phyloP scores from a whole-genome alignment of 495 filamentous ascomycete species.

The Massariosphaeria phaeospora region DNA sequence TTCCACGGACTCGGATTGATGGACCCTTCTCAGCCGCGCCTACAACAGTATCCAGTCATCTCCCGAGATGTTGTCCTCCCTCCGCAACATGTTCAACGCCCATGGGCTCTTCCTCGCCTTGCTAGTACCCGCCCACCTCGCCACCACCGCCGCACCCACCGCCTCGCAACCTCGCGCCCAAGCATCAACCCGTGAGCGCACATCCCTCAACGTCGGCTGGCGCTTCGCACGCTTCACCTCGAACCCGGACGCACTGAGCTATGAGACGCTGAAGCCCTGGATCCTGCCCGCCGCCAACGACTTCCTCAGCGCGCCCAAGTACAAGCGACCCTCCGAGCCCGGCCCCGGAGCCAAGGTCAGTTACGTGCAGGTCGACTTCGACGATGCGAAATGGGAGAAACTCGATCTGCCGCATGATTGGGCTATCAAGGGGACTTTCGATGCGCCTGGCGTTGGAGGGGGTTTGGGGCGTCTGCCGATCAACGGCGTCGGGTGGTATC shows the following conservation, averaged over 20 bases:
- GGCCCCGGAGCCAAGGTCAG: constrained; percentile 32
- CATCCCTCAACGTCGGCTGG: constrained; percentile 40
- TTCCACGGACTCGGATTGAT: not conserved
- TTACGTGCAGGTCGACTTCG: constrained; percentile 40
- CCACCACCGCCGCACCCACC: not conserved
- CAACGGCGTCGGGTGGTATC: constrained; percentile 50
- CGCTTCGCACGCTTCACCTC: constrained; percentile 40
- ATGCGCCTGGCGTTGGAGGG: constrained; percentile 46
- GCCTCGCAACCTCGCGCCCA: too few species aligned
- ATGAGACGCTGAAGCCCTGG: constrained; percentile 40
- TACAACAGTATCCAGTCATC: not conserved
- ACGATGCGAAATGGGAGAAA: constrained; percentile 41
- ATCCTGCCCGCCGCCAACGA: constrained; percentile 44
- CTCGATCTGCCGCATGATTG: constrained; percentile 47
- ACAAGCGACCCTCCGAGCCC: constrained; percentile 36
- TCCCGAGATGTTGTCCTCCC: not conserved
- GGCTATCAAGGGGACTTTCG: constrained; percentile 41
- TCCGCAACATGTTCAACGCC: not conserved
- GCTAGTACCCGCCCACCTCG: not conserved
- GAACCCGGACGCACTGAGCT: constrained; percentile 41
- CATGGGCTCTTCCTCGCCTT: not conserved
- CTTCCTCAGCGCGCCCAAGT: constrained; percentile 39
- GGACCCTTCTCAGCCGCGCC: not conserved
- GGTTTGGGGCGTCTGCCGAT: constrained; percentile 53
- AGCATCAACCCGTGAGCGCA: constrained; percentile 39